Evolutionary conservation across 2,329 filamentous ascomycete genomes (phyloP).

Genomic region (Aspergillus candidus): DNA sequence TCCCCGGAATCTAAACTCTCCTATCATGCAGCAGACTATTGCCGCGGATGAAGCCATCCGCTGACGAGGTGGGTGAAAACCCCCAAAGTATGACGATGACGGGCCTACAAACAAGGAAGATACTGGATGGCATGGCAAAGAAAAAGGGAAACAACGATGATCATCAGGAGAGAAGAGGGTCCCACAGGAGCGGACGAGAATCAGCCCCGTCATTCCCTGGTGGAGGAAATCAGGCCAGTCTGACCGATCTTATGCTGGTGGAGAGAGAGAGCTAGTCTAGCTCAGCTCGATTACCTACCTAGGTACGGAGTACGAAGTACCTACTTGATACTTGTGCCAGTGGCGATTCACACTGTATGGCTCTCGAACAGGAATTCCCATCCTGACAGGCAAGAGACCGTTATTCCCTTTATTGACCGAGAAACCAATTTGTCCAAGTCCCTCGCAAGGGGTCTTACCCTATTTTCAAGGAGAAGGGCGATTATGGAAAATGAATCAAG

Average conservation of each 20-base stretch:
- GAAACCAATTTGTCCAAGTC: not conserved
- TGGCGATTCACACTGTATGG: not conserved
- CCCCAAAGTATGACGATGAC: not conserved
- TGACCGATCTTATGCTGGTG: not conserved
- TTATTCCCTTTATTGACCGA: too few relatives aligned
- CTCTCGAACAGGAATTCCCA: not conserved
- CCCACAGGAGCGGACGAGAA: not conserved
- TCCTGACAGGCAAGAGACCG: too few relatives aligned
- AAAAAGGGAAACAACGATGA: not conserved
- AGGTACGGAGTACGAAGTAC: too few relatives aligned
- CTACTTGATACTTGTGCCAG: too few relatives aligned
- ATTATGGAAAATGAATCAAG: conserved; percentile 4
- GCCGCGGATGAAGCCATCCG: conserved; percentile 4
- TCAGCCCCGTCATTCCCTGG: not conserved
- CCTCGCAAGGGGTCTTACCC: conserved; percentile 1
- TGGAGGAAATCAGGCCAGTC: not conserved
- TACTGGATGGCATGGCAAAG: not conserved
- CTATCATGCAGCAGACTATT: conserved; percentile 4
- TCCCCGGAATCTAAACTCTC: not conserved
- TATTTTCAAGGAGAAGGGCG: too few relatives aligned
- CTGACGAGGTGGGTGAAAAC: too few relatives aligned
- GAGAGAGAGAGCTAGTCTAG: not conserved
- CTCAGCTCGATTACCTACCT: not conserved
- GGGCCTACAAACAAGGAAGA: not conserved
- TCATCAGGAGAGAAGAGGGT: not conserved